Evolutionary conservation across 1,284 basidiomycete species (phyloP).

Genomic region (Xerocomus minutiporus): DNA sequence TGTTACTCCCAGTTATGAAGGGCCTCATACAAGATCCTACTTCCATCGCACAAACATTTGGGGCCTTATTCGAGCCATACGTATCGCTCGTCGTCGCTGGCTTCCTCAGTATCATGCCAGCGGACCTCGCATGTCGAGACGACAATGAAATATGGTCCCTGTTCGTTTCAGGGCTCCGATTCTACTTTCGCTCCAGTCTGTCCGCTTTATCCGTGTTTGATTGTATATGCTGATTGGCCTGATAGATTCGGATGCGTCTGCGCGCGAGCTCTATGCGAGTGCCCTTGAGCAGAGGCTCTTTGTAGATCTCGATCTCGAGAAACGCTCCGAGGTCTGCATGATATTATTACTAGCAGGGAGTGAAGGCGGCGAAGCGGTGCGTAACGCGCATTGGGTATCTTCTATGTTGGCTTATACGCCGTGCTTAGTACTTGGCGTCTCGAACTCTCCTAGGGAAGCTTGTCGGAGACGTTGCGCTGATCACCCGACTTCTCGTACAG

Average conservation of each 20-base stretch:
- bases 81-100: conserved; percentile 48
- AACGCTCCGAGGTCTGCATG: conserved; percentile 52
- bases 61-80: conserved; percentile 39
- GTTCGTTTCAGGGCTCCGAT: conserved; percentile 43
- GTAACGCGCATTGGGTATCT: conserved; percentile 17
- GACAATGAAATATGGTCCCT: conserved; percentile 45
- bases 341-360: conserved; percentile 49
- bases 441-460: conserved; percentile 48
- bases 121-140: conserved; percentile 38
- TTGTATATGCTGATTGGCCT: conserved; percentile 3
- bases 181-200: conserved; percentile 47
- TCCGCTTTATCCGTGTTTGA: conserved; percentile 1
- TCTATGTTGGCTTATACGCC: conserved; percentile 1
- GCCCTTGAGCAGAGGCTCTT: conserved; percentile 54
- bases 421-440: conserved; percentile 44
- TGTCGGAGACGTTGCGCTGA: conserved; percentile 48
- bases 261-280: conserved; percentile 40
- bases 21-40: conserved; percentile 34
- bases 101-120: conserved; percentile 48
- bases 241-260: conserved; percentile 28
- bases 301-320: conserved; percentile 44
- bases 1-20: conserved; percentile 61
- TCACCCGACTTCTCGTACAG: conserved; percentile 55
- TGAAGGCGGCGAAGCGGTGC: conserved; percentile 45
- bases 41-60: conserved; percentile 18